Evolutionary conservation across 768 basidiomycete species (phyloP).

Genomic region (Boletus tomentosulus): DNA sequence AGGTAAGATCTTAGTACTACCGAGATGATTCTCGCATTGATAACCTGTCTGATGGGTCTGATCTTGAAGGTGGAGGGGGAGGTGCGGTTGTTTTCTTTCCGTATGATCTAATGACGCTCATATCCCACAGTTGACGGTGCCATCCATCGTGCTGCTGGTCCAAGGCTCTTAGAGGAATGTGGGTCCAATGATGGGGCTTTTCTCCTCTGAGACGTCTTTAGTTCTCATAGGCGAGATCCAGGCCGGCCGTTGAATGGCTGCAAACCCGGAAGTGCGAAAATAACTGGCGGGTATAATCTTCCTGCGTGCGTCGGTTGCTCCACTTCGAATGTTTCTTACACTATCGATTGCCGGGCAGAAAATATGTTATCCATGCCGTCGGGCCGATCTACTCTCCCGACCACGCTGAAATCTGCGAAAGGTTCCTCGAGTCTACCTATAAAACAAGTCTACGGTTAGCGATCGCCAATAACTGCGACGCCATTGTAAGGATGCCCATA

Average conservation of each 20-base stretch:
- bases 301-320: constrained; percentile 56
- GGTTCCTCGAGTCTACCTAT: constrained; percentile 67
- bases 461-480: constrained; percentile 51
- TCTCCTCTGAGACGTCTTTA: neutral
- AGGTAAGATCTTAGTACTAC: constrained; percentile 37
- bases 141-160: constrained; percentile 75
- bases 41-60: neutral
- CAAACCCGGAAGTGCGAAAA: constrained; percentile 69
- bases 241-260: constrained; percentile 66
- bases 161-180: constrained; percentile 66
- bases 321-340: neutral
- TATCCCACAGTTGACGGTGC: constrained; percentile 66
- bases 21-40: neutral
- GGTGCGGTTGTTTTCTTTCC: constrained; percentile 38
- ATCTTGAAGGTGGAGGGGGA: constrained; percentile 66
- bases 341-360: constrained; percentile 35
- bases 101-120: neutral
- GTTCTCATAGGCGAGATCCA: constrained; percentile 42
- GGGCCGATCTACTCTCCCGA: constrained; percentile 57
- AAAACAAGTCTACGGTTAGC: constrained; percentile 58
- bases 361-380: constrained; percentile 76
- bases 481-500: constrained; percentile 45
- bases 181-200: constrained; percentile 16
- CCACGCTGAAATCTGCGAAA: constrained; percentile 42
- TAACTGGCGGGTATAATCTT: constrained; percentile 71